A percentile compares a stretch with the other conserved stretches of the same genome.
These are phyloP conservation scores for Leccinum barrowsii DNA, from an alignment of 768 basidiomycete species.

Conservation along the genomic window DNA sequence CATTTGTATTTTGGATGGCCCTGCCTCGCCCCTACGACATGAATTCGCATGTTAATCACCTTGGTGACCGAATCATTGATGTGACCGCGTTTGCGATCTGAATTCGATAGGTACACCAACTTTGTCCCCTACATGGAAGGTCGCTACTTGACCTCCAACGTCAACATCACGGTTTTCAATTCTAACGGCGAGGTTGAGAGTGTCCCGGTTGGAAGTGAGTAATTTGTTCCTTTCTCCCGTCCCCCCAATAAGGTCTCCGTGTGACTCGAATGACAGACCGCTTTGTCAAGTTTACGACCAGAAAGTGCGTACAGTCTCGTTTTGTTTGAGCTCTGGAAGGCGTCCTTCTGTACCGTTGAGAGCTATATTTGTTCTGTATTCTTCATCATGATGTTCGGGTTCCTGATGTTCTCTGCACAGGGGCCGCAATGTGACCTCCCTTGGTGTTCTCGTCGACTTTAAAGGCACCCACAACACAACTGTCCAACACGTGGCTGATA, in stretches of 20 bases:
- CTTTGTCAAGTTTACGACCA: constrained; percentile 70
- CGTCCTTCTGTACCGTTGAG: no score
- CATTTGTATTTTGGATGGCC: background rate
- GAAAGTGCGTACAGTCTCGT: constrained; percentile 45
- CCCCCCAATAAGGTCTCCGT: constrained; percentile 33
- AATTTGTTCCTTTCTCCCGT: background rate
- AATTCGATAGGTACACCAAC: constrained; percentile 48
- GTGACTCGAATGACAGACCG: constrained; percentile 39
- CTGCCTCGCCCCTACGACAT: background rate
- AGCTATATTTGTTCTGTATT: background rate
- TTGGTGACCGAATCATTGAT: background rate
- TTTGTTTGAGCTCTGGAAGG: no score
- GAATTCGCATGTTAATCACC: background rate
- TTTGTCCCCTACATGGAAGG: constrained; percentile 66
- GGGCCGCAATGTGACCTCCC: constrained; percentile 65
- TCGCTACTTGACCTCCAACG: constrained; percentile 80
- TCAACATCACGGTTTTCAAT: constrained; percentile 54
- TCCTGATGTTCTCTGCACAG: constrained; percentile 22
- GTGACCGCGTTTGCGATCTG: background rate
- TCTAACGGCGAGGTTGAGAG: constrained; percentile 33
- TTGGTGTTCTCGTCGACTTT: constrained; percentile 79
- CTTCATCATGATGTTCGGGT: background rate
- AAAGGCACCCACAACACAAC: constrained; percentile 63
- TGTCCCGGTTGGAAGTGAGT: constrained; percentile 46
- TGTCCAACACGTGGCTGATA: constrained; percentile 66